A percentile compares a stretch with the other conserved stretches of the same genome.
Conservation (phyloP, 352 stramenopile species). For the Globisporangium recalcitrans region DNA sequence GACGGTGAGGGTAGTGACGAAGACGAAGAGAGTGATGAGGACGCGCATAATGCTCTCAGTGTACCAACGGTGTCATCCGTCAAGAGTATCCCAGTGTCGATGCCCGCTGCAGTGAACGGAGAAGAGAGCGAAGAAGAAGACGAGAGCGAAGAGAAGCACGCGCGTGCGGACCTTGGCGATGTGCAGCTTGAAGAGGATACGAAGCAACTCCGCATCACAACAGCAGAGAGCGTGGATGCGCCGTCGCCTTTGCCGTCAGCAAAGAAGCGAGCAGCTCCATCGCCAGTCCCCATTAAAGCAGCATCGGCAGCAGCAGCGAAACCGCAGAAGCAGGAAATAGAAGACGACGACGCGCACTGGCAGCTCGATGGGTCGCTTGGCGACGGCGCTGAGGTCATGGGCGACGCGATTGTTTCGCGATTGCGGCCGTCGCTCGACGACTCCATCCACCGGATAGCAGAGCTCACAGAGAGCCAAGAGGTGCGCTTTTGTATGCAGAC, state of each 20-base stretch:
- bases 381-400: conserved; percentile 54
- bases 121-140: conserved; percentile 25
- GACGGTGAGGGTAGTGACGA: conserved; percentile 36
- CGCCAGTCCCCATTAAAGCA: background rate
- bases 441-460: conserved; percentile 65
- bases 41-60: background rate
- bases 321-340: conserved; percentile 6
- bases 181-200: background rate
- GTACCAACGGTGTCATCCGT: background rate
- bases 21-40: conserved; percentile 18
- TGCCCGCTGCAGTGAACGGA: conserved; percentile 3
- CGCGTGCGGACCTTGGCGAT: background rate
- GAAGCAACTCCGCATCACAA: background rate
- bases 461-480: conserved; percentile 49
- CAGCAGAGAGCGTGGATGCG: background rate
- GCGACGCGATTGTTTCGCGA: conserved; percentile 40
- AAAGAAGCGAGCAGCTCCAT: background rate
- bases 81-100: conserved; percentile 9
- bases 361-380: conserved; percentile 26
- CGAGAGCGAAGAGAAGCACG: conserved; percentile 5
- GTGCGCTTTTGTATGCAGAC: conserved; percentile 16
- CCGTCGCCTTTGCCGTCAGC: background rate
- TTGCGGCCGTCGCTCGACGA: conserved; percentile 58
- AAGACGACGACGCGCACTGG: conserved; percentile 30
- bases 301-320: background rate